Evolutionary conservation across 768 basidiomycete genomes (phyloP).

Genomic region (Boletus pseudo-olivaceus): DNA sequence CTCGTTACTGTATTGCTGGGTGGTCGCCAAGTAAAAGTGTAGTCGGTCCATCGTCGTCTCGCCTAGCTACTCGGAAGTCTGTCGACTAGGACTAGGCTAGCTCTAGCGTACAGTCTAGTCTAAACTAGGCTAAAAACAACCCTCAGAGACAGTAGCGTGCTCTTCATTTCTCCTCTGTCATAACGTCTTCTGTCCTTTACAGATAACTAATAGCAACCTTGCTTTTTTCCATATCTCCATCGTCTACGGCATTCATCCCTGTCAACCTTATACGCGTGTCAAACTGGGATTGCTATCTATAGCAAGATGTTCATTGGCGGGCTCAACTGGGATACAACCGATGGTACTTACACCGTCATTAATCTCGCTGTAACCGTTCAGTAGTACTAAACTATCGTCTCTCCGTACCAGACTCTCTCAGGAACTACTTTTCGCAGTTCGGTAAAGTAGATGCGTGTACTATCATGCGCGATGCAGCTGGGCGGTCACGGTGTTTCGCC

Average conservation of each 20-base stretch:
- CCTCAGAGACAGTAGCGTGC: constrained; percentile 71
- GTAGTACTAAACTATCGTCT: constrained; percentile 41
- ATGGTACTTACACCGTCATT: constrained; percentile 67
- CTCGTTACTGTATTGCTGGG: constrained; percentile 21
- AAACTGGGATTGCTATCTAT: constrained; percentile 34
- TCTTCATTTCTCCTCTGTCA: constrained; percentile 53
- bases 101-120: constrained; percentile 76
- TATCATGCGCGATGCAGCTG: constrained; percentile 96
- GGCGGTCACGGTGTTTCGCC: constrained; percentile 94
- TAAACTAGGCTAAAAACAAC: constrained; percentile 72
- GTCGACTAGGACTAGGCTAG: constrained; percentile 71
- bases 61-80: constrained; percentile 46
- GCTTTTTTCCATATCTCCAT: constrained; percentile 35
- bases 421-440: constrained; percentile 92
- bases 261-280: constrained; percentile 25
- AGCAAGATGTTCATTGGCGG: constrained; percentile 99
- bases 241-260: constrained; percentile 26
- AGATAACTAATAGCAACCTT: constrained; percentile 78
- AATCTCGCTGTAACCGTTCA: constrained; percentile 32
- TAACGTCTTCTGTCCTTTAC: constrained; percentile 62
- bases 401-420: constrained; percentile 57
- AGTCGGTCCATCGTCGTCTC: constrained; percentile 42
- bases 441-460: constrained; percentile 97
- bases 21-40: constrained; percentile 32
- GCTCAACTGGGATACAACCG: constrained; percentile 99